These are phyloP conservation scores for Taphrina deformans DNA, from an alignment of 1,139 yeast species.

Conservation along the genomic window DNA sequence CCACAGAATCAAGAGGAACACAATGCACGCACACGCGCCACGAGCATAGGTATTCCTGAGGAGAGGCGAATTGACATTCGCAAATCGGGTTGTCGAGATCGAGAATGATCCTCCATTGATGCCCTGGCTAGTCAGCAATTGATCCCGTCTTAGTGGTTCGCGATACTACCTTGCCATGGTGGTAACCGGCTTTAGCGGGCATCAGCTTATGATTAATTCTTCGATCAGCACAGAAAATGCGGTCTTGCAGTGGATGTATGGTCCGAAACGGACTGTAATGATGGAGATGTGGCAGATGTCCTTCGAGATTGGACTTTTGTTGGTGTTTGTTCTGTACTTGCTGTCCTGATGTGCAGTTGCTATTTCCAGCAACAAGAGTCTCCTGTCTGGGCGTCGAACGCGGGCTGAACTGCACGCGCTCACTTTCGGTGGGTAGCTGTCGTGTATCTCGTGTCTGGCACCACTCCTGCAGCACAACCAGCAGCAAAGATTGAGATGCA, in stretches of 20 bases:
- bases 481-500: neutral
- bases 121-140: conserved; percentile 6
- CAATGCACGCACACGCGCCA: neutral
- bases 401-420: neutral
- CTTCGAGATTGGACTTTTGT: no score
- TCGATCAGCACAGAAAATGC: no score
- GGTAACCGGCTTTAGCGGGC: conserved; percentile 13
- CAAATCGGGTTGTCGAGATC: conserved; percentile 12
- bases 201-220: no score
- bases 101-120: conserved; percentile 14
- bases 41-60: conserved; percentile 20
- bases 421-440: neutral
- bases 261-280: no score
- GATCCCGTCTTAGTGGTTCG: neutral
- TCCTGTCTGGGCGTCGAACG: neutral
- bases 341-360: no score
- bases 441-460: neutral
- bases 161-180: conserved; percentile 18
- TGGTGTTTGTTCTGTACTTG: no score
- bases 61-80: conserved; percentile 8
- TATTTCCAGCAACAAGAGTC: neutral
- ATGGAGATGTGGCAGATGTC: no score
- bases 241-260: no score
- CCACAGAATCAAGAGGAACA: neutral
- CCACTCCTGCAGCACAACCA: neutral